A percentile compares a stretch with the other conserved stretches of the same genome.
These are phyloP conservation scores for Schizophyllum commune DNA, from an alignment of 1,284 basidiomycete species.

Conservation along the genomic window DNA sequence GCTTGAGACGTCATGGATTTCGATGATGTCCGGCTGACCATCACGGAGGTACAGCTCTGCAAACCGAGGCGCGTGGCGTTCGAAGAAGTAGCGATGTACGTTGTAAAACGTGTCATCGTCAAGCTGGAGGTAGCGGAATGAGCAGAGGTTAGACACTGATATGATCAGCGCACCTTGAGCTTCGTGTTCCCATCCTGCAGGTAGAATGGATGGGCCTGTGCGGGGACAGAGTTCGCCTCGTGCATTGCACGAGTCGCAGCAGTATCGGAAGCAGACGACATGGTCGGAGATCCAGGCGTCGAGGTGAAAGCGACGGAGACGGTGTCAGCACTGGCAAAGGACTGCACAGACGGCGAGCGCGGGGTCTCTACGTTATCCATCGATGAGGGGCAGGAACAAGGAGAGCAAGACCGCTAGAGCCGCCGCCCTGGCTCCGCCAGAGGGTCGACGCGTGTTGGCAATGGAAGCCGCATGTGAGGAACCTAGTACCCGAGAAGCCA, in stretches of 20 bases:
- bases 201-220: constrained; percentile 10
- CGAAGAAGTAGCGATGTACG: constrained; percentile 23
- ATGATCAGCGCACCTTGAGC: too few relatives aligned
- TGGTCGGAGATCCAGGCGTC: too few relatives aligned
- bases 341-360: too few relatives aligned
- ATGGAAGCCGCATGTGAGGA: background rate
- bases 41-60: constrained; percentile 8
- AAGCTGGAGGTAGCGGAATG: constrained; percentile 5
- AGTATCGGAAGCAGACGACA: background rate
- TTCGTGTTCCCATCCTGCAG: constrained; percentile 15
- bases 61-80: constrained; percentile 24
- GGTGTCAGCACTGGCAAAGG: too few relatives aligned
- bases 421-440: too few relatives aligned
- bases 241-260: background rate
- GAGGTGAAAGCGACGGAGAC: too few relatives aligned
- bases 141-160: too few relatives aligned
- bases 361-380: too few relatives aligned
- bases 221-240: background rate
- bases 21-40: constrained; percentile 10
- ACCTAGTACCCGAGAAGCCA: too few relatives aligned
- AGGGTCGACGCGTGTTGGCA: too few relatives aligned
- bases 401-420: too few relatives aligned
- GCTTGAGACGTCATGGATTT: constrained; percentile 12
- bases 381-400: background rate
- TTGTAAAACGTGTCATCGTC: constrained; percentile 19